phyloP scores from a whole-genome alignment of 768 basidiomycete genomes.

The Mycena latifolia region DNA sequence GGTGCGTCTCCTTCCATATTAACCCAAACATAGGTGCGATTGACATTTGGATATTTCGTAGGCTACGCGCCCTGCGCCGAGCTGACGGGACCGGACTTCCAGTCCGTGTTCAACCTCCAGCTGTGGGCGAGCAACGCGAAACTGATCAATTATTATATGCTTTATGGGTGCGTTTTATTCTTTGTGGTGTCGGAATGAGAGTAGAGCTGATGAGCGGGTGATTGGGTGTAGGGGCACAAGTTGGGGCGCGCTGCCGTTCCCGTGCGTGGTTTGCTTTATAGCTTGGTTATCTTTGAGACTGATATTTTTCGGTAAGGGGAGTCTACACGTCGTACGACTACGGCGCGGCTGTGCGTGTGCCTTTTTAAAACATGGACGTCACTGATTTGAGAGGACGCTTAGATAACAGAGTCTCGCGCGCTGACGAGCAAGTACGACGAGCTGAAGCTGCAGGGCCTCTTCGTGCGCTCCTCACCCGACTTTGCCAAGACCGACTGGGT shows the following conservation, averaged over 20 bases:
- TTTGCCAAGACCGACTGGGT: constrained; percentile 86
- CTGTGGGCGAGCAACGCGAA: constrained; percentile 88
- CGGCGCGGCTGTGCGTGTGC: constrained; percentile 64
- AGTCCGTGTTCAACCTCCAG: constrained; percentile 83
- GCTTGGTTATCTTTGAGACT: too few species aligned
- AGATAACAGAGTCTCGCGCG: constrained; percentile 77
- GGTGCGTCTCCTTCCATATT: constrained; percentile 48
- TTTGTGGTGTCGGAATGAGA: not conserved
- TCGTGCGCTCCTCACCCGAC: constrained; percentile 82
- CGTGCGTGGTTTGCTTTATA: too few species aligned
- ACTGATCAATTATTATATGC: constrained; percentile 88
- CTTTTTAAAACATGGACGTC: not conserved
- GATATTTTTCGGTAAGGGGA: too few species aligned
- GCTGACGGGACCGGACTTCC: constrained; percentile 80
- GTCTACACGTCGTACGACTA: constrained; percentile 78
- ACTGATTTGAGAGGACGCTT: not conserved
- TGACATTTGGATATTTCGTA: constrained; percentile 34
- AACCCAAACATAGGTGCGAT: too few species aligned
- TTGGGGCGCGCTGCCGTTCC: constrained; percentile 87
- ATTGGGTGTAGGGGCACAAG: constrained; percentile 77
- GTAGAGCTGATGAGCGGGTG: not conserved
- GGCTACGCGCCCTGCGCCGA: constrained; percentile 75
- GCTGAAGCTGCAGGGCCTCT: constrained; percentile 82
- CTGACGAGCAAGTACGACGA: constrained; percentile 80
- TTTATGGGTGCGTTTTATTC: constrained; percentile 70